Conservation (phyloP, 192 early-diverging fungal species). For the Phycomyces blakesleeanus region DNA sequence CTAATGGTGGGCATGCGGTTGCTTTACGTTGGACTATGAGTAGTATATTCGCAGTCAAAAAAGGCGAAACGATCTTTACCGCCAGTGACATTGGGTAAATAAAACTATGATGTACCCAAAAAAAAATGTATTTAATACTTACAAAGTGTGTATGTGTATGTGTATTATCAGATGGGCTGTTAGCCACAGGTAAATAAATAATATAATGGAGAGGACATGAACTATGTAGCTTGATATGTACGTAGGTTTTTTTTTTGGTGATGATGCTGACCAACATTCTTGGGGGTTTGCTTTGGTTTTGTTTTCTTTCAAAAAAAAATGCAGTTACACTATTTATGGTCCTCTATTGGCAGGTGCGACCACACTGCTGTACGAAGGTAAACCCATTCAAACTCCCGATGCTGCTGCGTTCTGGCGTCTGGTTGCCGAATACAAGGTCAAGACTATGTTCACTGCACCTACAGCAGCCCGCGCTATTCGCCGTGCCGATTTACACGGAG, state of each 20-base stretch:
- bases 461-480: slow-evolving; percentile 82
- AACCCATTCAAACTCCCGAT: slow-evolving; percentile 77
- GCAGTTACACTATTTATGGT: slow-evolving; percentile 73
- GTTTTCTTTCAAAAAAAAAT: background rate
- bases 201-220: background rate
- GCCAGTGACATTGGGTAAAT: slow-evolving; percentile 74
- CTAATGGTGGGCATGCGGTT: slow-evolving; percentile 70
- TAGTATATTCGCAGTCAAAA: slow-evolving; percentile 65
- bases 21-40: slow-evolving; percentile 66
- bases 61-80: slow-evolving; percentile 75
- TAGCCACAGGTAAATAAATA: slow-evolving; percentile 53
- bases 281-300: too few species aligned
- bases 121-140: too few species aligned
- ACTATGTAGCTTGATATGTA: background rate
- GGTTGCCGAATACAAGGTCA: slow-evolving; percentile 71
- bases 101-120: background rate
- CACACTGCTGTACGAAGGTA: slow-evolving; percentile 83
- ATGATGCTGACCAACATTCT: background rate
- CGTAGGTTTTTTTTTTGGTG: background rate
- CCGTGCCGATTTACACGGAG: slow-evolving; percentile 70
- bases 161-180: slow-evolving; percentile 85
- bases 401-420: slow-evolving; percentile 80
- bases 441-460: slow-evolving; percentile 76
- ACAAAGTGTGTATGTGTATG: too few species aligned
- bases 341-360: slow-evolving; percentile 75